Conservation (phyloP, 495 filamentous ascomycete species). For the Podospora australis region DNA sequence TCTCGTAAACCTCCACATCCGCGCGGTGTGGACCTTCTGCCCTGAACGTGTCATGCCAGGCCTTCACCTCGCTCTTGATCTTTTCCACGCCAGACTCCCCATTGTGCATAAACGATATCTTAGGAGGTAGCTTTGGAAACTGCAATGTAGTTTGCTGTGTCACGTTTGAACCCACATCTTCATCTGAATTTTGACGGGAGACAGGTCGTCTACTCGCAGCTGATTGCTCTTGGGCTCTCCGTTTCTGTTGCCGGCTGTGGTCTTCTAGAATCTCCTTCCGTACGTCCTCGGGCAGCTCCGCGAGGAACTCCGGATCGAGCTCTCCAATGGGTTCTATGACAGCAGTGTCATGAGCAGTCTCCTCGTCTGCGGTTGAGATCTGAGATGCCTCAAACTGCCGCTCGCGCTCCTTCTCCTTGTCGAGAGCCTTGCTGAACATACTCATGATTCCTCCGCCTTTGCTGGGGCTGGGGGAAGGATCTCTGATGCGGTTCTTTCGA, state of each 20-base stretch:
- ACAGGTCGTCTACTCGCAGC: slow-evolving; percentile 1
- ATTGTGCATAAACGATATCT: slow-evolving; percentile 24
- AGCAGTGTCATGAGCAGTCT: slow-evolving; percentile 16
- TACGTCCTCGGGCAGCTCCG: slow-evolving; percentile 75
- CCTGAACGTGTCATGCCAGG: slow-evolving; percentile 61
- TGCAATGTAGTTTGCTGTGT: slow-evolving; percentile 28
- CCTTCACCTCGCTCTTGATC: slow-evolving; percentile 42
- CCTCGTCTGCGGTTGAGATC: background rate
- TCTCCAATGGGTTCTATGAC: slow-evolving; percentile 31
- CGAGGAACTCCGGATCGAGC: slow-evolving; percentile 66
- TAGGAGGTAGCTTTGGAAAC: slow-evolving; percentile 31
- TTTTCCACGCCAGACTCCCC: slow-evolving; percentile 21
- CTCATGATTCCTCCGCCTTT: slow-evolving; percentile 40
- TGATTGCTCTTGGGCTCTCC: slow-evolving; percentile 33
- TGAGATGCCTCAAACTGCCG: slow-evolving; percentile 16
- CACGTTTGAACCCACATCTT: slow-evolving; percentile 3
- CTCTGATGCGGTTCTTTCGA: slow-evolving; percentile 43
- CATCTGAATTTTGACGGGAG: slow-evolving; percentile 3
- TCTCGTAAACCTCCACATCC: slow-evolving; percentile 65
- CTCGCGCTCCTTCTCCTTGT: slow-evolving; percentile 30
- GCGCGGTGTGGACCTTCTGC: slow-evolving; percentile 66
- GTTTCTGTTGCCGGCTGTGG: slow-evolving; percentile 53
- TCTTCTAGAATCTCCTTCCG: slow-evolving; percentile 70
- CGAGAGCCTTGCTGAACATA: slow-evolving; percentile 39
- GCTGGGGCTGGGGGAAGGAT: slow-evolving; percentile 43